These are phyloP conservation scores for Yamagishiella unicocca DNA, from an alignment of 139 green algal genomes.

Conservation along the genomic window DNA sequence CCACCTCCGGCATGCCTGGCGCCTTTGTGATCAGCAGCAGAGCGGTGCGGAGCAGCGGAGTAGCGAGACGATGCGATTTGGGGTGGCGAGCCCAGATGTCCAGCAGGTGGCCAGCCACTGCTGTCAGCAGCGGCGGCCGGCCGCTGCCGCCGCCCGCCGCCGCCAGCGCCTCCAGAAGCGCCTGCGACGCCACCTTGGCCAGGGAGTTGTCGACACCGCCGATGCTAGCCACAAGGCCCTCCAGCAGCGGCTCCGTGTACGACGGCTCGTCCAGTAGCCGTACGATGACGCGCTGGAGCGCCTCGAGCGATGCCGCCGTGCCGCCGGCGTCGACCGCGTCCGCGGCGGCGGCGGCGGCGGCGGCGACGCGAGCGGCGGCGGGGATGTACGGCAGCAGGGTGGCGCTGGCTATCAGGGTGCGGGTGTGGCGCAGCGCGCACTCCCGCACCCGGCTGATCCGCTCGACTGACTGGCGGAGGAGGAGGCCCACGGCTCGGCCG, in stretches of 20 bases:
- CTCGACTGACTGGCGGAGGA: constrained; percentile 88
- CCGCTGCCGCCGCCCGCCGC: neutral
- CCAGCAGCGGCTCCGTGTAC: constrained; percentile 61
- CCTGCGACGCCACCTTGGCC: constrained; percentile 57
- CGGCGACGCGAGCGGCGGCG: neutral
- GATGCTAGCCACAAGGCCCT: constrained; percentile 85
- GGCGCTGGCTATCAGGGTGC: constrained; percentile 39
- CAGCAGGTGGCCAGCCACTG: constrained; percentile 45
- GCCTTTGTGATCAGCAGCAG: constrained; percentile 68
- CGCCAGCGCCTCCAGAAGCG: constrained; percentile 64
- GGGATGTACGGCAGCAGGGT: constrained; percentile 6
- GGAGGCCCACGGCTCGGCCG: constrained; percentile 40
- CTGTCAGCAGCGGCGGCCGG: constrained; percentile 11
- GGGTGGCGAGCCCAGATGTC: constrained; percentile 59
- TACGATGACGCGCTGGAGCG: neutral
- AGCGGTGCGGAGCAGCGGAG: constrained; percentile 67
- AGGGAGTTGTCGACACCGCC: constrained; percentile 86
- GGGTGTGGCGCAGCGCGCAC: constrained; percentile 52
- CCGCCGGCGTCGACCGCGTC: constrained; percentile 9
- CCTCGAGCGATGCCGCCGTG: constrained; percentile 10
- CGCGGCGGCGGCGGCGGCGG: neutral
- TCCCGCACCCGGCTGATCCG: constrained; percentile 86
- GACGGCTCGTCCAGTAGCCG: neutral
- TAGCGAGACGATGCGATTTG: constrained; percentile 59
- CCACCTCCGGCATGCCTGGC: neutral